Evolutionary conservation across 805 yeast genomes (phyloP).

Genomic region (Candida pseudoglaebosa): DNA sequence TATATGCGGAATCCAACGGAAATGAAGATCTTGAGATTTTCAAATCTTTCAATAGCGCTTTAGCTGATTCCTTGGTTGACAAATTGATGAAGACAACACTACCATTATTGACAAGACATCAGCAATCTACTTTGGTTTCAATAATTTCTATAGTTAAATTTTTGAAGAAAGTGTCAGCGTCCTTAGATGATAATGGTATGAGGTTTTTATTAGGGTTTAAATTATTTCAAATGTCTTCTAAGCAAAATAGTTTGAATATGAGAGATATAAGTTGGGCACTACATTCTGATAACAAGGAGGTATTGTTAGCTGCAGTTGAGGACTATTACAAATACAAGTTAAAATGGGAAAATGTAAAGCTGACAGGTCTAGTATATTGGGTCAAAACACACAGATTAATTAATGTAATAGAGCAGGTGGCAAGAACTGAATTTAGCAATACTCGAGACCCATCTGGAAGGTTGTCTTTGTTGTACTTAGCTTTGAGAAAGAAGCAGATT

Average conservation of each 20-base stretch:
- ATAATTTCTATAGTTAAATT: slow-evolving; percentile 62
- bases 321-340: slow-evolving; percentile 41
- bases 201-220: slow-evolving; percentile 69
- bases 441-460: slow-evolving; percentile 64
- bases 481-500: slow-evolving; percentile 72
- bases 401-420: slow-evolving; percentile 59
- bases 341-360: slow-evolving; percentile 58
- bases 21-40: slow-evolving; percentile 21
- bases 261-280: slow-evolving; percentile 87
- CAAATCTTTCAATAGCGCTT: slow-evolving; percentile 33
- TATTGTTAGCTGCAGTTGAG: slow-evolving; percentile 50
- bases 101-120: slow-evolving; percentile 86
- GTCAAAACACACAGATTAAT: slow-evolving; percentile 25
- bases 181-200: slow-evolving; percentile 62
- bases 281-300: slow-evolving; percentile 73
- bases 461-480: slow-evolving; percentile 72
- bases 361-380: slow-evolving; percentile 75
- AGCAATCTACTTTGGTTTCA: slow-evolving; percentile 76
- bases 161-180: slow-evolving; percentile 40
- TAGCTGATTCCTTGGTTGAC: slow-evolving; percentile 50
- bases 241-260: slow-evolving; percentile 58
- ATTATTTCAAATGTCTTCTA: slow-evolving; percentile 48
- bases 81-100: slow-evolving; percentile 60
- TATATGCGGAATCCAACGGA: neutral
- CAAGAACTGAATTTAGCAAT: slow-evolving; percentile 63